Evolutionary conservation across 1,284 basidiomycete species (phyloP).

Genomic region (Xerocomus nothofagi): DNA sequence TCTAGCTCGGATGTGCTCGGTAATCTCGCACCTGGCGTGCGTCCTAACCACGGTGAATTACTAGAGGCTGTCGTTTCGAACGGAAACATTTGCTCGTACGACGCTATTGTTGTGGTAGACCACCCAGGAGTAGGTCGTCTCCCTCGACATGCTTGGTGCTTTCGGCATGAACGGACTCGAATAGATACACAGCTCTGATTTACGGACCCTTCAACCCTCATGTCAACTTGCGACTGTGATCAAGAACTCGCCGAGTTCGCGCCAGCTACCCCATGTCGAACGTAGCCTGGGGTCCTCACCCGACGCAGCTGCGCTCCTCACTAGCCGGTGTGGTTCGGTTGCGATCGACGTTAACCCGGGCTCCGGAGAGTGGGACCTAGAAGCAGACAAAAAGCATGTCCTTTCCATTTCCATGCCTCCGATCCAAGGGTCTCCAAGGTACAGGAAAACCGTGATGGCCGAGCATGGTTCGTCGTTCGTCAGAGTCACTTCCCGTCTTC

Average conservation of each 20-base stretch:
- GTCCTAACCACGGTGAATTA: conserved; percentile 39
- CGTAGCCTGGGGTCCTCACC: conserved; percentile 28
- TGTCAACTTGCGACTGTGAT: conserved; percentile 50
- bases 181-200: conserved; percentile 70
- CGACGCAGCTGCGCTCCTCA: conserved; percentile 43
- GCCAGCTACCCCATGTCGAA: conserved; percentile 64
- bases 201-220: conserved; percentile 54
- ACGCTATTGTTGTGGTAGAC: conserved; percentile 63
- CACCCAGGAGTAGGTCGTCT: conserved; percentile 62
- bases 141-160: background rate
- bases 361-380: conserved; percentile 34
- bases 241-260: conserved; percentile 47
- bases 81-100: conserved; percentile 56
- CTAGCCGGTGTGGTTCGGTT: conserved; percentile 53
- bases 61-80: conserved; percentile 44
- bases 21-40: conserved; percentile 36
- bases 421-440: conserved; percentile 42
- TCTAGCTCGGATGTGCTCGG: conserved; percentile 50
- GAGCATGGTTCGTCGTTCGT: conserved; percentile 48
- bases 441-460: conserved; percentile 47
- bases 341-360: conserved; percentile 42
- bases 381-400: conserved; percentile 50
- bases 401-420: conserved; percentile 56
- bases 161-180: conserved; percentile 1
- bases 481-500: background rate